Evolutionary conservation across 495 filamentous ascomycete genomes (phyloP).

Genomic region (Annulohypoxylon stygium): DNA sequence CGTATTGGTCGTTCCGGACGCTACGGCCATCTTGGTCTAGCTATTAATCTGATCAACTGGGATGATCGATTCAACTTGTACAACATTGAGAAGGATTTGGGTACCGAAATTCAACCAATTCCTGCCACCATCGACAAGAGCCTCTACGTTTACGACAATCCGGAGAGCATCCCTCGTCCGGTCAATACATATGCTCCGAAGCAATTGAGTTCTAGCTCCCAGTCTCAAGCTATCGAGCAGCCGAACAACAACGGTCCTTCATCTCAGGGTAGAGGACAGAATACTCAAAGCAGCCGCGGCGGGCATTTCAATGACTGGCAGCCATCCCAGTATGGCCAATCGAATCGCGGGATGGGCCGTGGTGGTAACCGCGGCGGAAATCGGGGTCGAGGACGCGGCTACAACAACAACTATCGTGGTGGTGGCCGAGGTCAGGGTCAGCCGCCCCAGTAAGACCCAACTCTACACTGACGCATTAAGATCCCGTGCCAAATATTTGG

Average conservation of each 20-base stretch:
- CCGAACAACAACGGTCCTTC: conserved; percentile 27
- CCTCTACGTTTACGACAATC: conserved; percentile 97
- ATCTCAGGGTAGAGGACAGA: conserved; percentile 45
- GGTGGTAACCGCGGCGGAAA: conserved; percentile 54
- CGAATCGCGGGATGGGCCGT: conserved; percentile 55
- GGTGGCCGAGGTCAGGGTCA: conserved; percentile 60
- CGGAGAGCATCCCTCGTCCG: conserved; percentile 92
- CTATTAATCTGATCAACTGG: conserved; percentile 99
- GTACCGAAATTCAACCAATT: conserved; percentile 97
- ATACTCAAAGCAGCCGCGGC: conserved; percentile 32
- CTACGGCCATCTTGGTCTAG: conserved; percentile 95
- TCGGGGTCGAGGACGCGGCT: conserved; percentile 54
- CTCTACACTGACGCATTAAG: conserved; percentile 4
- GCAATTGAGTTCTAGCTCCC: conserved; percentile 38
- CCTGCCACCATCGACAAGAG: conserved; percentile 96
- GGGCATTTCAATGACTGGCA: conserved; percentile 46
- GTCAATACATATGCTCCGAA: conserved; percentile 58
- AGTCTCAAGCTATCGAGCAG: conserved; percentile 50
- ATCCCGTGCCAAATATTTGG: conserved; percentile 14
- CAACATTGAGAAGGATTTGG: conserved; percentile 96
- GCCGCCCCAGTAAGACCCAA: conserved; percentile 48
- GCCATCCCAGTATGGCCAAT: conserved; percentile 52
- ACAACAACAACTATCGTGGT: conserved; percentile 58
- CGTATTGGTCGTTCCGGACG: conserved; percentile 97
- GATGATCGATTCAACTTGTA: conserved; percentile 99